Percentiles rank a stretch among this genome's conserved stretches.
These are phyloP conservation scores for Globisporangium spinosum DNA, from an alignment of 352 stramenopile genomes.

Conservation along the genomic window DNA sequence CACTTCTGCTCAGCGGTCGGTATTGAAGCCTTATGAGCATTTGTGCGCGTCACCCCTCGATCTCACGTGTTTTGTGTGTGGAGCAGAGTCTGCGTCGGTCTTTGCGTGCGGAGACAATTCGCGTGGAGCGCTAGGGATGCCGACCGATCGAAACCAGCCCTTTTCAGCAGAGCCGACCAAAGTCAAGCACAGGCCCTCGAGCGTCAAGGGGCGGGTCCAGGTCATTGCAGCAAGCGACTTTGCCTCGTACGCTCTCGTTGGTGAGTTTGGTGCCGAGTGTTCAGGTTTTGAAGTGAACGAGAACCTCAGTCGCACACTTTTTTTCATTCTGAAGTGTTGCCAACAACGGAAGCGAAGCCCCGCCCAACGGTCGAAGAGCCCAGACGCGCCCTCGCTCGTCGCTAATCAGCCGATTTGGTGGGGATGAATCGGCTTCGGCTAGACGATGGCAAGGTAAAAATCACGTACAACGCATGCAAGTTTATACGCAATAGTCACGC, in stretches of 20 bases:
- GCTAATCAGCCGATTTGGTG: constrained; percentile 22
- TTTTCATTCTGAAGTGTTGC: constrained; percentile 17
- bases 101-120: constrained; percentile 76
- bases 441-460: constrained; percentile 11
- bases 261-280: constrained; percentile 21
- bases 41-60: neutral
- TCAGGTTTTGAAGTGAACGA: neutral
- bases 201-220: constrained; percentile 30
- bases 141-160: neutral
- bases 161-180: constrained; percentile 24
- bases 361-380: constrained; percentile 15
- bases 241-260: constrained; percentile 64
- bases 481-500: neutral
- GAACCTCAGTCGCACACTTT: neutral
- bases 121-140: constrained; percentile 43
- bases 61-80: neutral
- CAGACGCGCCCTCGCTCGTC: constrained; percentile 15
- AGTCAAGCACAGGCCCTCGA: constrained; percentile 26
- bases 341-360: constrained; percentile 16
- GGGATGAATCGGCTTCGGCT: constrained; percentile 14
- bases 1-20: constrained; percentile 62
- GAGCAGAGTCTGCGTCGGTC: constrained; percentile 55
- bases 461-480: constrained; percentile 11
- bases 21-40: constrained; percentile 1
- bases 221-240: constrained; percentile 60